Evolutionary conservation across 2,329 filamentous ascomycete species (phyloP).

Genomic region (Didymella glomerata): DNA sequence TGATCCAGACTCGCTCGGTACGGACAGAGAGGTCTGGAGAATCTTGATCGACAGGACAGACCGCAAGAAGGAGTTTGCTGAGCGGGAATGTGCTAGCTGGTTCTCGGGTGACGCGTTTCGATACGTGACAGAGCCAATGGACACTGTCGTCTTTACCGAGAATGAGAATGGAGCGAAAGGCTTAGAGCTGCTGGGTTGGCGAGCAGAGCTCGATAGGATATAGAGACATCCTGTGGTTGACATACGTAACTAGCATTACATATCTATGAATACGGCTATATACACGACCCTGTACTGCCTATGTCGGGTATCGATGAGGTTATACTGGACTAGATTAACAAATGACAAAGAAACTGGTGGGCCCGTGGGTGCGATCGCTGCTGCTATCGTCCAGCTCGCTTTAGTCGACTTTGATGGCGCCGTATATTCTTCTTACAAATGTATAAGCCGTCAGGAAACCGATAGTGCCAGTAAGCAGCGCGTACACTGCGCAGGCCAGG

Average conservation of each 20-base stretch:
- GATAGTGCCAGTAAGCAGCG: constrained; percentile 80
- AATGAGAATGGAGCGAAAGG: constrained; percentile 9
- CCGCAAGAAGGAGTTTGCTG: constrained; percentile 25
- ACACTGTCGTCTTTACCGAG: constrained; percentile 30
- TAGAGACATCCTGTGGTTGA: neutral
- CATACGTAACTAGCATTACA: neutral
- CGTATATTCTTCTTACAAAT: constrained; percentile 85
- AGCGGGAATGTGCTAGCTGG: constrained; percentile 35
- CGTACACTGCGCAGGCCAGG: constrained; percentile 82
- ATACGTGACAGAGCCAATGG: constrained; percentile 33
- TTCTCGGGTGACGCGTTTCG: constrained; percentile 28
- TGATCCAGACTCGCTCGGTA: constrained; percentile 29
- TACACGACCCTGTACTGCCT: neutral
- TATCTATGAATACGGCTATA: constrained; percentile 2
- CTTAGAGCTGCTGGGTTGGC: constrained; percentile 31
- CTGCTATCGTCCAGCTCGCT: too few relatives aligned
- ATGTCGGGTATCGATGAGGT: neutral
- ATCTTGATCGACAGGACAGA: constrained; percentile 28
- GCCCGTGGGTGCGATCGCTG: neutral
- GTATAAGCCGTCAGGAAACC: constrained; percentile 85
- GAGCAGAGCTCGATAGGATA: constrained; percentile 18
- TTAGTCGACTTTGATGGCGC: constrained; percentile 50
- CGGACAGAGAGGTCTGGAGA: constrained; percentile 28
- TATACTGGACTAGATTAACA: neutral
- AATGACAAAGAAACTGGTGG: neutral